A percentile compares a stretch with the other conserved stretches of the same genome.
Conservation (phyloP, 495 filamentous ascomycete species). For the Mytilinidion resinicola region DNA sequence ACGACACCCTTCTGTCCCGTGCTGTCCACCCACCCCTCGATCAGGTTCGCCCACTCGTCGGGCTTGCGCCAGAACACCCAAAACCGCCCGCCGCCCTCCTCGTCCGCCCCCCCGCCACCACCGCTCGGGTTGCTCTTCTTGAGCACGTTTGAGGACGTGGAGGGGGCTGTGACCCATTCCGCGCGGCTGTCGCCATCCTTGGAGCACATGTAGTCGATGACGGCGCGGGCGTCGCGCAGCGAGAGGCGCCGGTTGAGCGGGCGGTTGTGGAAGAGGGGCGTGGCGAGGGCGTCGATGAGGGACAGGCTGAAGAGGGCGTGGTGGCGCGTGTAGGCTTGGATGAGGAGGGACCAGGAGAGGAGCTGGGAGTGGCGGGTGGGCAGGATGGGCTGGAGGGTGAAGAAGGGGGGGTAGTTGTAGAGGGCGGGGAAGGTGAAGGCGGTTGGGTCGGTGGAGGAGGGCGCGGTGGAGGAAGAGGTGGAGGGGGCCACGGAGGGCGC, state of each 20-base stretch:
- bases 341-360: constrained; percentile 74
- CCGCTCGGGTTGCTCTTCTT: constrained; percentile 18
- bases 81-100: constrained; percentile 38
- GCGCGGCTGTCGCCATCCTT: constrained; percentile 58
- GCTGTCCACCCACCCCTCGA: constrained; percentile 53
- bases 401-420: constrained; percentile 68
- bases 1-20: constrained; percentile 69
- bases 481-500: neutral
- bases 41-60: constrained; percentile 66
- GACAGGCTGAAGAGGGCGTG: constrained; percentile 66
- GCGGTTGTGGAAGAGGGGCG: constrained; percentile 54
- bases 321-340: constrained; percentile 76
- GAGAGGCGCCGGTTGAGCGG: constrained; percentile 50
- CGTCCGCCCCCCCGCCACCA: constrained; percentile 21
- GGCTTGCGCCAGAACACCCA: constrained; percentile 65
- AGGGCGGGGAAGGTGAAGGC: constrained; percentile 32
- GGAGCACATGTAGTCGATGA: constrained; percentile 67
- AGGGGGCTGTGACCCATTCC: constrained; percentile 51
- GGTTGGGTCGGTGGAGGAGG: neutral
- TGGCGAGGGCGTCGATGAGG: constrained; percentile 53
- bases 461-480: neutral
- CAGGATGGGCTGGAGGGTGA: constrained; percentile 71
- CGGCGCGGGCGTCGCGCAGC: constrained; percentile 54
- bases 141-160: neutral
- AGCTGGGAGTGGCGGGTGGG: constrained; percentile 71